These are phyloP conservation scores for Suillus spraguei DNA, from an alignment of 768 basidiomycete species.

Conservation along the genomic window DNA sequence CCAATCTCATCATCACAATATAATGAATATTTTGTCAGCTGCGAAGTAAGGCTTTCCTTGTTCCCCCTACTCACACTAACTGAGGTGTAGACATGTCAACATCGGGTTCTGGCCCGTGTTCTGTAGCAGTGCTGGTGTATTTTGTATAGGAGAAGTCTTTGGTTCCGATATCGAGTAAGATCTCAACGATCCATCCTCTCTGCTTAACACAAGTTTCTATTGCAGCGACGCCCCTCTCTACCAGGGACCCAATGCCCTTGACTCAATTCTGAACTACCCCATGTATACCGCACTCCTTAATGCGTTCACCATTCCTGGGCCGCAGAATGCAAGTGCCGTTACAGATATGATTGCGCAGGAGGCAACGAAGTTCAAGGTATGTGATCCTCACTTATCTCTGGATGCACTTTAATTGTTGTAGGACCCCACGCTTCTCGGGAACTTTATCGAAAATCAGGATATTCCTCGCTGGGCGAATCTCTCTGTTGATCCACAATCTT, in stretches of 20 bases:
- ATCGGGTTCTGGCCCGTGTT: constrained; percentile 78
- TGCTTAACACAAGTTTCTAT: constrained; percentile 16
- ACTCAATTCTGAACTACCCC: constrained; percentile 74
- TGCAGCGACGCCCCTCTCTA: constrained; percentile 56
- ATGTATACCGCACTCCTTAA: constrained; percentile 62
- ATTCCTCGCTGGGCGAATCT: constrained; percentile 72
- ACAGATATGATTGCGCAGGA: constrained; percentile 53
- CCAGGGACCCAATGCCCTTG: constrained; percentile 63
- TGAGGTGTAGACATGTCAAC: constrained; percentile 58
- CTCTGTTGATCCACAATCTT: constrained; percentile 71
- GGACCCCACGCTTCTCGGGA: constrained; percentile 52
- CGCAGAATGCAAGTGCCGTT: constrained; percentile 60
- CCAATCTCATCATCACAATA: neutral
- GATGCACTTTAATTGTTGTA: constrained; percentile 3
- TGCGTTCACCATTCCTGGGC: constrained; percentile 75
- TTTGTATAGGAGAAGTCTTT: constrained; percentile 85
- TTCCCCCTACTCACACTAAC: neutral
- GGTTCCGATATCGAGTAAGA: constrained; percentile 52
- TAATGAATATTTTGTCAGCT: constrained; percentile 20
- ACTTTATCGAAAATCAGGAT: constrained; percentile 83
- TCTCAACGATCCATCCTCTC: neutral
- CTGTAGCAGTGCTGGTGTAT: constrained; percentile 74
- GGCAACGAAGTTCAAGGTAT: constrained; percentile 52
- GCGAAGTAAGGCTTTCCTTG: constrained; percentile 32
- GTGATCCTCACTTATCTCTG: neutral